Percentiles rank a stretch among this genome's conserved stretches.
Conservation (phyloP, 2,329 filamentous ascomycete species). For the Diatrype stigma region DNA sequence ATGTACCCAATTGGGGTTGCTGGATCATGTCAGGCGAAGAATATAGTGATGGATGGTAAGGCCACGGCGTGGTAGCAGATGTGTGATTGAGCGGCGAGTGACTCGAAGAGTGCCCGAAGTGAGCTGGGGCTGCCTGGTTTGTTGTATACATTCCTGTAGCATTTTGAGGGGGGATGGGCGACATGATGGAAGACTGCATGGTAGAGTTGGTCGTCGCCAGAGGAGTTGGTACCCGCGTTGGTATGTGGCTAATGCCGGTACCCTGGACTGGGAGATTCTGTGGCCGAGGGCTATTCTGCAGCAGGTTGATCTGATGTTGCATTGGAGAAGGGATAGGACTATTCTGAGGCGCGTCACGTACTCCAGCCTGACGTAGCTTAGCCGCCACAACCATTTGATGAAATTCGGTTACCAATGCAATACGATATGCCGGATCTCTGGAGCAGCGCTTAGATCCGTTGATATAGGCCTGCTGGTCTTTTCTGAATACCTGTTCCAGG, state of each 20-base stretch:
- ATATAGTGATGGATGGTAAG: constrained; percentile 2
- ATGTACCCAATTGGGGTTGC: constrained; percentile 3
- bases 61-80: background rate
- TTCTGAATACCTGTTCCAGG: constrained; percentile 33
- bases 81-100: constrained; percentile 3
- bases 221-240: background rate
- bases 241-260: background rate
- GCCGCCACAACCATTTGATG: background rate
- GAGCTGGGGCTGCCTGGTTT: background rate
- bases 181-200: background rate
- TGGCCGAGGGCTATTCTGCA: background rate
- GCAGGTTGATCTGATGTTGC: background rate
- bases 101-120: background rate
- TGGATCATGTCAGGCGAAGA: constrained; percentile 1
- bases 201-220: background rate
- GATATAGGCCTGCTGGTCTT: constrained; percentile 30
- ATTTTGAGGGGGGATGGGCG: background rate
- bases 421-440: constrained; percentile 13
- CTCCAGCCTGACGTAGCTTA: background rate
- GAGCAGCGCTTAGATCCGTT: constrained; percentile 16
- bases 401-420: constrained; percentile 14
- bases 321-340: background rate
- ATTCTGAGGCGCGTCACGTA: background rate
- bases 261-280: background rate
- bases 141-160: background rate